Conservation (phyloP, 2,329 filamentous ascomycete species). For the Penicillium sp. region DNA sequence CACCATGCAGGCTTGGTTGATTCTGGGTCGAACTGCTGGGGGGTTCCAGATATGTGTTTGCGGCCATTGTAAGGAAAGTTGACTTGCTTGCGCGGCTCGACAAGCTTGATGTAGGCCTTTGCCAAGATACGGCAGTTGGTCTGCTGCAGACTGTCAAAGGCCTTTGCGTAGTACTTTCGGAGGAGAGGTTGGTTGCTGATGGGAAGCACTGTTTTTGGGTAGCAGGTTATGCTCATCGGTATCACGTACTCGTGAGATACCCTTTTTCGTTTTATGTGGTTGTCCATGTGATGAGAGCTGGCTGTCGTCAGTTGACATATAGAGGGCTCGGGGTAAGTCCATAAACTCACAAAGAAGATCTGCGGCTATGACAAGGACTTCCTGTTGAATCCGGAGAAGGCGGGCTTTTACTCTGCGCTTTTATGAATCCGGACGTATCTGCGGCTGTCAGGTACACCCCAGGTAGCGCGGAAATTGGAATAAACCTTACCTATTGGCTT, state of each 20-base stretch:
- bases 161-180: constrained; percentile 39
- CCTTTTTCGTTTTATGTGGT: constrained; percentile 24
- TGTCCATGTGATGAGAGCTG: constrained; percentile 18
- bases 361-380: constrained; percentile 12
- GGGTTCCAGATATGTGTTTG: constrained; percentile 35
- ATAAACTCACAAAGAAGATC: constrained; percentile 18
- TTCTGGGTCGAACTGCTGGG: constrained; percentile 39
- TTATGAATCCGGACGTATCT: constrained; percentile 11
- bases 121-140: constrained; percentile 42
- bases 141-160: constrained; percentile 40
- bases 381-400: constrained; percentile 24
- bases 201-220: constrained; percentile 32
- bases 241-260: constrained; percentile 27
- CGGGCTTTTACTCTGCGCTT: constrained; percentile 21
- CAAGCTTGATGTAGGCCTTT: constrained; percentile 43
- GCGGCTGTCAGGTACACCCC: constrained; percentile 4
- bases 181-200: constrained; percentile 31
- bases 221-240: constrained; percentile 29
- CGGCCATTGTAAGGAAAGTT: constrained; percentile 44
- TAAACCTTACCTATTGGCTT: constrained; percentile 26
- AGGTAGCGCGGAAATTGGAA: background rate
- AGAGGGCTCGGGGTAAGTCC: background rate
- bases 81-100: constrained; percentile 43
- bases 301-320: background rate
- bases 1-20: constrained; percentile 42